Base-by-base conservation (phyloP, 768 basidiomycete genomes). In the Serpula lacrymans region DNA sequence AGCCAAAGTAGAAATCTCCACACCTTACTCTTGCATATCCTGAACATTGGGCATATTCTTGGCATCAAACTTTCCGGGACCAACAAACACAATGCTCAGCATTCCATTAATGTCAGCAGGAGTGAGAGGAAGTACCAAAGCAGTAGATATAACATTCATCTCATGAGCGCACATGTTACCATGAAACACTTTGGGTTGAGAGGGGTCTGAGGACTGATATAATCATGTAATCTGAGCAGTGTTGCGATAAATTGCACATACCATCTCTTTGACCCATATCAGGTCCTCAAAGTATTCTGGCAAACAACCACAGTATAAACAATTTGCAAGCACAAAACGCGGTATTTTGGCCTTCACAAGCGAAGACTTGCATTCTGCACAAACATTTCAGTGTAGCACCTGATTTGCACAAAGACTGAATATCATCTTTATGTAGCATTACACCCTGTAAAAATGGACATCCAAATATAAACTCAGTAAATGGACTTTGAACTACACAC, bases 91-190 rank as follows among this genome's bases (percentile, higher is more conserved):
- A 9, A 65, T 51, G 18, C 30, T 42, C 2, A 64, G 26, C 26
- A 50, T 39, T 26, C 46, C 55, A 41, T 51, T 55, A 3, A 63
- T 39, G 49, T 63, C 49, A 11, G 45, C 33, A 9, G 54, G 57
- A n/a, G 53, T 55, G 0, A 49, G 38, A 22, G 62, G 62, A 5
- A 63, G 38, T 6, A 52, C 38, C 18, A 24, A 13, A 4, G 56
- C 57, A 18, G 58, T 59, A 11, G 61, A 57, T 10, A 55, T 21
- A n/a, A 62, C 37, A 47, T 65, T 64, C 45, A 51, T 52, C 8
- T 60, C 49, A 52, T 62, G 57, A 17, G 63, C 52, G 47, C 60
- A 63, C 3, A 58, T 63, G 36, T 63, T 63, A 4, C 62, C 60
- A 48, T 59, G 49, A 36, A 62, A 51, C 1, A 61, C 51, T 16